Evolutionary conservation across 345 rosid species (phyloP).

Genomic region (Eucalyptus curtisii): DNA sequence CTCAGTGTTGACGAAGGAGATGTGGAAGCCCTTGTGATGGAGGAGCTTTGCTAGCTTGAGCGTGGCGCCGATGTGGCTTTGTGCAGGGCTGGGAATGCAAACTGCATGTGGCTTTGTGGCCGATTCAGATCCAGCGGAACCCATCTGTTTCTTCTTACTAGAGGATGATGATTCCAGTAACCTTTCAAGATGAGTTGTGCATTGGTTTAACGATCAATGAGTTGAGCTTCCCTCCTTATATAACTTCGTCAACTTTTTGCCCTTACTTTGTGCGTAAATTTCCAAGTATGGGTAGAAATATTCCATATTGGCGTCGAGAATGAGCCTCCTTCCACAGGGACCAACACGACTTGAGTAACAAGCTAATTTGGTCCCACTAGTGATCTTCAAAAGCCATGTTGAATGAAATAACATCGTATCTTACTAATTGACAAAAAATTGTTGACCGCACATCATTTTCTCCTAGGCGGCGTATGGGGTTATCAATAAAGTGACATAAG

Average conservation of each 20-base stretch:
- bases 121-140: background rate
- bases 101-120: background rate
- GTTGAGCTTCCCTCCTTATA: background rate
- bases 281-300: no score
- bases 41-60: constrained; percentile 7
- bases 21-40: constrained; percentile 1
- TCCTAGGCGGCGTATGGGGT: background rate
- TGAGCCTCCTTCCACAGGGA: background rate
- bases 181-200: background rate
- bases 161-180: background rate
- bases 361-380: background rate
- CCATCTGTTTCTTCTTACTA: background rate
- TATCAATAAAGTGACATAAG: background rate
- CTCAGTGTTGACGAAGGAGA: constrained; percentile 3
- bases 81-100: background rate
- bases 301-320: background rate
- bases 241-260: background rate
- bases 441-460: background rate
- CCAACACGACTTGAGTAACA: no score
- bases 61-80: constrained; percentile 7
- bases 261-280: no score
- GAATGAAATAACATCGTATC: no score
- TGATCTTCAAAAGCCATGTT: background rate
- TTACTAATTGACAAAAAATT: background rate
- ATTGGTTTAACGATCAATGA: background rate